Evolutionary conservation across 2,329 filamentous ascomycete species (phyloP).

Genomic region (Monascus ruber): DNA sequence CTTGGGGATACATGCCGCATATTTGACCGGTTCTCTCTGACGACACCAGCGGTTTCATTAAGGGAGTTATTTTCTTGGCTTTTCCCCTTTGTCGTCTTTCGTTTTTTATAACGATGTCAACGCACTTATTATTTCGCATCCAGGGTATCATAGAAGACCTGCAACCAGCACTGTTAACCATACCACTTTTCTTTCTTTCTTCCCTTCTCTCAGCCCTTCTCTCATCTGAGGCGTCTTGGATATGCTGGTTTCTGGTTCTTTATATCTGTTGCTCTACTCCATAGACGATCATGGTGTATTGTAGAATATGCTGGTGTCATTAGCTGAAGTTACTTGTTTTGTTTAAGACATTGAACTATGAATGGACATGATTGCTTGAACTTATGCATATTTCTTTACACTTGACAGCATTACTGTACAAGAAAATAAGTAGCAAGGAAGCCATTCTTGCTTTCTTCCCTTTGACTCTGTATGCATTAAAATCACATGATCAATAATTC

Average conservation of each 20-base stretch:
- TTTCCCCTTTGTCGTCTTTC: not conserved
- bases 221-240: not conserved
- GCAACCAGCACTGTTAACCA: too few relatives aligned
- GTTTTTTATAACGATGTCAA: conserved; percentile 12
- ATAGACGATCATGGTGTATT: conserved; percentile 4
- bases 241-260: not conserved
- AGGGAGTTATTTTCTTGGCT: not conserved
- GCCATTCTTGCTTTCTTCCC: too few relatives aligned
- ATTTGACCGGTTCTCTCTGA: not conserved
- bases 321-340: too few relatives aligned
- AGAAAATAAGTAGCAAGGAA: too few relatives aligned
- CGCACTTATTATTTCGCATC: conserved; percentile 15
- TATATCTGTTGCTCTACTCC: not conserved
- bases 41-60: conserved; percentile 9
- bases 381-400: too few relatives aligned
- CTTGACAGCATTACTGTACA: too few relatives aligned
- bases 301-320: conserved; percentile 4
- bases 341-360: too few relatives aligned
- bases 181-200: not conserved
- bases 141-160: conserved; percentile 11
- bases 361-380: too few relatives aligned
- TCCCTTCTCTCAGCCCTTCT: not conserved
- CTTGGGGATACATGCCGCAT: too few relatives aligned
- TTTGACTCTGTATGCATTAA: too few relatives aligned
- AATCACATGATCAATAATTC: too few relatives aligned